Conservation (phyloP, 805 yeast genomes). For the Ogataea methylovora region DNA sequence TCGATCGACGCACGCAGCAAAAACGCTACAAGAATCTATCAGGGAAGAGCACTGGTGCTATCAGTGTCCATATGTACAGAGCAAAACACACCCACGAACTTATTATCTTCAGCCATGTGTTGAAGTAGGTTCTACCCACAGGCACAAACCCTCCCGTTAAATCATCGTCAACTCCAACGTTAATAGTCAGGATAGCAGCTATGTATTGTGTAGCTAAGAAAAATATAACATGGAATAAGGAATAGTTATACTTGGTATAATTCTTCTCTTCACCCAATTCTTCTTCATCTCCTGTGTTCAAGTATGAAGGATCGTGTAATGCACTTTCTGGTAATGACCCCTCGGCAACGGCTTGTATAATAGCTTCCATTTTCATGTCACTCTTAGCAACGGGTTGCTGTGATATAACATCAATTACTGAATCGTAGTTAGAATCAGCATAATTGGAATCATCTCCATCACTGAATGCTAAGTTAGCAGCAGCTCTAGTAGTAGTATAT, state of each 20-base stretch:
- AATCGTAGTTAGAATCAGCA: constrained; percentile 32
- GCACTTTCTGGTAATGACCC: constrained; percentile 95
- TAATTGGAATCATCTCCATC: constrained; percentile 18
- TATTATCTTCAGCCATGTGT: constrained; percentile 88
- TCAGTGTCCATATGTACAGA: constrained; percentile 82
- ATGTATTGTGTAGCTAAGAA: constrained; percentile 95
- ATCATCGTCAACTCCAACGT: constrained; percentile 78
- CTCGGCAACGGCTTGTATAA: constrained; percentile 90
- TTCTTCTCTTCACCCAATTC: constrained; percentile 52
- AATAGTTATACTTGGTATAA: constrained; percentile 74
- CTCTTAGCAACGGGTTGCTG: constrained; percentile 47
- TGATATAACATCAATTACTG: constrained; percentile 32
- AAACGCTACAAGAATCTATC: no score
- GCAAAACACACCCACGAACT: constrained; percentile 89
- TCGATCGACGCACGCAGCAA: no score
- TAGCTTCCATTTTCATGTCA: constrained; percentile 80
- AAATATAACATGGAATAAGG: constrained; percentile 85
- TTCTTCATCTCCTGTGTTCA: constrained; percentile 37
- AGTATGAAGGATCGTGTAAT: constrained; percentile 61
- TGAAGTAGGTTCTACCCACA: constrained; percentile 93
- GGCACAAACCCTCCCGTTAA: constrained; percentile 90
- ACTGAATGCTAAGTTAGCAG: constrained; percentile 66
- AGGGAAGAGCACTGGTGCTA: constrained; percentile 88
- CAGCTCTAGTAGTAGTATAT: constrained; percentile 95
- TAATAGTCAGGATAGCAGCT: constrained; percentile 86